phyloP scores from a whole-genome alignment of 1,284 basidiomycete genomes.

The Entoloma clypeatum region DNA sequence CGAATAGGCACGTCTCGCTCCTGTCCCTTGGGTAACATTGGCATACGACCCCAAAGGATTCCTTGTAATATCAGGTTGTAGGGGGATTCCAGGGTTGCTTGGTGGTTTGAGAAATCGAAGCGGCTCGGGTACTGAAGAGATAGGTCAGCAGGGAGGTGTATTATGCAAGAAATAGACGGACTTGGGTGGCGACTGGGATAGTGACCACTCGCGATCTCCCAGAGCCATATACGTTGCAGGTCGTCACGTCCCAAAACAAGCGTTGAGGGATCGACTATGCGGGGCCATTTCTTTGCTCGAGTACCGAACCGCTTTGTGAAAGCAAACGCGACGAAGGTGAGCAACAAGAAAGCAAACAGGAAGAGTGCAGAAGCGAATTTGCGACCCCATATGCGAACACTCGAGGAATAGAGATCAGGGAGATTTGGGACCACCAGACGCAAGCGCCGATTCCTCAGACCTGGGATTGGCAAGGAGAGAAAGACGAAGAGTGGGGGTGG shows the following conservation, averaged over 20 bases:
- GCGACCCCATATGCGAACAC: conserved; percentile 55
- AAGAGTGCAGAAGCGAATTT: conserved; percentile 50
- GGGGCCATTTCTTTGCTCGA: conserved; percentile 61
- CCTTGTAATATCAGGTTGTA: conserved; percentile 40
- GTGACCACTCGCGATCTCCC: conserved; percentile 89
- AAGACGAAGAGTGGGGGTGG: conserved; percentile 53
- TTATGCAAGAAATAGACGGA: conserved; percentile 27
- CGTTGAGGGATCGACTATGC: conserved; percentile 62
- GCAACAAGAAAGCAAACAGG: conserved; percentile 44
- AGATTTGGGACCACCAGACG: conserved; percentile 63
- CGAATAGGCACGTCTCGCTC: conserved; percentile 73
- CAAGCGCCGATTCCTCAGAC: conserved; percentile 46
- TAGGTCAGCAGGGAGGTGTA: neutral
- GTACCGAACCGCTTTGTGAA: conserved; percentile 55
- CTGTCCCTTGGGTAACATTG: conserved; percentile 58
- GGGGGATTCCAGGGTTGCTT: conserved; percentile 71
- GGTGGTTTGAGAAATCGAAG: conserved; percentile 56
- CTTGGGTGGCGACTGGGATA: conserved; percentile 78
- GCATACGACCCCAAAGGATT: conserved; percentile 41
- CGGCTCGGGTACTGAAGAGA: conserved; percentile 65
- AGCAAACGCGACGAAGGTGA: conserved; percentile 54
- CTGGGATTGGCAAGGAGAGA: conserved; percentile 59
- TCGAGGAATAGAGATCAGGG: conserved; percentile 53
- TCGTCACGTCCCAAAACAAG: conserved; percentile 76
- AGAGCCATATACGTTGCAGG: conserved; percentile 85